Evolutionary conservation across 306 rosid genomes (phyloP), one percentile per base, ranked within the genome.

Genomic region (Pachyrhizus erosus): DNA sequence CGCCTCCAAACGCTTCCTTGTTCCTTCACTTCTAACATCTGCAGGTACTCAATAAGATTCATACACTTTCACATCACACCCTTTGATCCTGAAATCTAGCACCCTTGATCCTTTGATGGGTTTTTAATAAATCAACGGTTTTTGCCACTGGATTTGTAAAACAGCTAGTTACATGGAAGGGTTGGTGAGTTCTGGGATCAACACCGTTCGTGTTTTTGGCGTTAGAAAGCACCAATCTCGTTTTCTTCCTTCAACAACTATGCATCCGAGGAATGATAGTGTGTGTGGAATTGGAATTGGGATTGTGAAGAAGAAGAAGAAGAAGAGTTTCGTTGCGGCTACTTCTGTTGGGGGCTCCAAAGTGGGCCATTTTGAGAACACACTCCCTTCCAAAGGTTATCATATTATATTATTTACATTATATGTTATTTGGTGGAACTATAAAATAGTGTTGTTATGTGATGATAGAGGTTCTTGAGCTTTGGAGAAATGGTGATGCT

Each of bases 401-500:
- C 58, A 10, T 7, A 2, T 42, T 62, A 60, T 15, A 6, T 0
- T 18, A 11, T 37, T 18, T 67, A 13, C 52, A 39, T 43, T 10
- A 23, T 3, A 10, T 43, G 11, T 46, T 12, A 68, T 57, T 46
- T 74, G 43, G 57, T 70, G 81, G 70, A 29, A 62, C 40, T 15
- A 33, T 54, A 1, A 37, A 20, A 20, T 58, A 14, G 45, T 64
- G 57, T 9, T 58, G 24, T 34, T 80, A 18, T 60, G 27, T 49
- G 62, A 51, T 67, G 76, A 57, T 84, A 86, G 94, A 83, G 77
- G 84, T 71, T 85, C 83, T 89, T 79, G 91, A 87, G 74, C 78
- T 89, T 40, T 91, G 94, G 94, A 89, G 80, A 77, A 83, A 82
- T 60, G 84, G 84, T 27, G 87, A 83, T 89, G 92, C 91, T 26